phyloP scores from a whole-genome alignment of 495 filamentous ascomycete species.

The Tuber umbilicatum region DNA sequence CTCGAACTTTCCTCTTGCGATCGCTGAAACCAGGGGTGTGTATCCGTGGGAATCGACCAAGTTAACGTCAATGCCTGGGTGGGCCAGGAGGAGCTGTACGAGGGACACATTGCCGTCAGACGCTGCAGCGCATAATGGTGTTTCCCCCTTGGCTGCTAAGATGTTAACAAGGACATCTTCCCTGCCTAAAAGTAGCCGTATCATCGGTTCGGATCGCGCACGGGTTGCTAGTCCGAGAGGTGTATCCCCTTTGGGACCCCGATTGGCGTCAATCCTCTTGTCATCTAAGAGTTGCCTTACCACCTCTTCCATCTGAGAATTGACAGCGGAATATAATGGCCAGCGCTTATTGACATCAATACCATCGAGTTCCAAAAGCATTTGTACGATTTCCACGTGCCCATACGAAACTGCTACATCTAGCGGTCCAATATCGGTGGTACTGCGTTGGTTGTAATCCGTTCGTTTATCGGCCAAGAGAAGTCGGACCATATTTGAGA shows the following conservation, averaged over 20 bases:
- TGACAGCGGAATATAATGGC: not conserved
- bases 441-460: not conserved
- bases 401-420: not conserved
- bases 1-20: not conserved
- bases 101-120: not conserved
- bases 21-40: not conserved
- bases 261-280: not conserved
- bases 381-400: not conserved
- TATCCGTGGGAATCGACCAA: not conserved
- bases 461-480: not conserved
- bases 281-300: not conserved
- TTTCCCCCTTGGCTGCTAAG: not conserved
- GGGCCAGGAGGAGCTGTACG: not conserved
- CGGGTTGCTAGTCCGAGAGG: not conserved
- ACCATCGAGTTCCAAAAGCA: not conserved
- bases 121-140: not conserved
- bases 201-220: not conserved
- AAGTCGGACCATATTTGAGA: not conserved
- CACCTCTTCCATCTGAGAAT: not conserved
- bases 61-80: not conserved
- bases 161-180: not conserved
- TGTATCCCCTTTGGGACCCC: not conserved
- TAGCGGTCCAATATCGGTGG: not conserved
- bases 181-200: not conserved
- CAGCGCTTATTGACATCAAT: not conserved